phyloP scores from a whole-genome alignment of 768 basidiomycete genomes.

The Xerocomellus amylosporus region DNA sequence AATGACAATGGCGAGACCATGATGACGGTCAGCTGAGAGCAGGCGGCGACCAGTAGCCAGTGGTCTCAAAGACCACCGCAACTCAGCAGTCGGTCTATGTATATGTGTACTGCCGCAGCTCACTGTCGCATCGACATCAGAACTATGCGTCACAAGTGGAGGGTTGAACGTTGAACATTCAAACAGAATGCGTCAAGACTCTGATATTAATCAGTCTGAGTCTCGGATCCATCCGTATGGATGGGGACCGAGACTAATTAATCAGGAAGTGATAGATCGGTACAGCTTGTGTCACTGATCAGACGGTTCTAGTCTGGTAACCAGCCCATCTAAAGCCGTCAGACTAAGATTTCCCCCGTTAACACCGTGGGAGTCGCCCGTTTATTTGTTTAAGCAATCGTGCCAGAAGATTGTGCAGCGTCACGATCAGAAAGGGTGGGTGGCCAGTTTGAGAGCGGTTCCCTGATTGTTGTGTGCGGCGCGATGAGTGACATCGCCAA shows the following conservation, averaged over 20 bases:
- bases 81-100: neutral
- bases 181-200: no score
- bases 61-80: neutral
- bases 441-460: slow-evolving; percentile 29
- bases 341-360: neutral
- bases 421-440: slow-evolving; percentile 21
- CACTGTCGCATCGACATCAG: neutral
- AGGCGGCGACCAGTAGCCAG: neutral
- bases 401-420: slow-evolving; percentile 18
- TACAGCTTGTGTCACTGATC: no score
- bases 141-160: neutral
- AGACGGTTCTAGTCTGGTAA: no score
- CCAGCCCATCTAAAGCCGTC: no score
- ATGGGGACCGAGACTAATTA: no score
- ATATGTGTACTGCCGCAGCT: neutral
- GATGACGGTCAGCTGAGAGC: neutral
- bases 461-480: slow-evolving; percentile 10
- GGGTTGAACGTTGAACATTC: no score
- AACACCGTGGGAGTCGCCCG: neutral
- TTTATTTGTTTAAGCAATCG: slow-evolving; percentile 18
- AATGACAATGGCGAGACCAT: slow-evolving; percentile 10
- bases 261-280: no score
- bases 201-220: no score
- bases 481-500: neutral
- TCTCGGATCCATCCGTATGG: no score